Evolutionary conservation across 2,329 filamentous ascomycete genomes (phyloP), one percentile per base, ranked within the genome.

Genomic region (Fusarium annulatum): DNA sequence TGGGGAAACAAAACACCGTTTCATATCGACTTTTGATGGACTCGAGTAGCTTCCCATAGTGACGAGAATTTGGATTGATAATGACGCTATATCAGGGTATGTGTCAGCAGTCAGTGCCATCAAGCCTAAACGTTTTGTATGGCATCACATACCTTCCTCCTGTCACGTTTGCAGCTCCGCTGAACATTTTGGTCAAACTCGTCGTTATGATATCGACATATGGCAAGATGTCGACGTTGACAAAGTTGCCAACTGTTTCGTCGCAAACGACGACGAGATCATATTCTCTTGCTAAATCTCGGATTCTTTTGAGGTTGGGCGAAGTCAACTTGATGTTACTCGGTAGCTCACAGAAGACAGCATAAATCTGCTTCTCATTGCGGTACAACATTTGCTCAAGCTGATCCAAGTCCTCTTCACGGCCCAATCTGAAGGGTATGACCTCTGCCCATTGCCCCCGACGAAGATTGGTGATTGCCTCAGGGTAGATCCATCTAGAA

Each of bases 171-270:
- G 52, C 21, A 14, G 26, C 36, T 10, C 52, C 52, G 8, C 38
- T 55, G 26, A 55, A 55, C 26, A 55, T 55, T 15, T 55, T 55
- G 10, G 52, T 55, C 19, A 55, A 16, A 30, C 52, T 55, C 5
- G 52, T 55, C 10, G n/a, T n/a, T 11, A 55, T 23, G 26, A 55
- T 28, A 42, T 55, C 52, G 19, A 55, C 38, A 5, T 30, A 33
- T 14, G 36, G 26, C 9, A 41, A 12, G 19, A 55, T 7, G 21
- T 55, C 52, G 5, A 55, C 9, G 21, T 41, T 55, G 36, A 41
- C 21, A 18, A 55, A 55, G 36, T 55, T 55, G 9, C 26, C 52
- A 14, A 34, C 36, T 12, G 52, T 55, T 19, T 55, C 38, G 18
- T 41, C 52, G 12, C 52, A 33, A n/a, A 28, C 21, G 9, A 41